Conservation (phyloP, 495 filamentous ascomycete genomes). For the Arthonia radiata region DNA sequence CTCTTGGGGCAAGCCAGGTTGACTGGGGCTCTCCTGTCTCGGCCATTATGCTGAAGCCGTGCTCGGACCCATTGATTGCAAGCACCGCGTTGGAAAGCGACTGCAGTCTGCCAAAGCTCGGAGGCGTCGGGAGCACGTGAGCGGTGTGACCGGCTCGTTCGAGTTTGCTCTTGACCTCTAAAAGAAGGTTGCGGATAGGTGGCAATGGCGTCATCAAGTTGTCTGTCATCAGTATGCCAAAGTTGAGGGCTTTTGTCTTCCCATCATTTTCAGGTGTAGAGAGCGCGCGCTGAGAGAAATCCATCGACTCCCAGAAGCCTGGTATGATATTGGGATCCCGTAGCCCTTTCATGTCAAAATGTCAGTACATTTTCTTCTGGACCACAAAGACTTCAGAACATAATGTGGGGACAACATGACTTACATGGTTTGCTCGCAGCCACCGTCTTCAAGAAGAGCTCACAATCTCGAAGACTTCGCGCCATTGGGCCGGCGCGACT, state of each 20-base stretch:
- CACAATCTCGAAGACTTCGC: slow-evolving; percentile 19
- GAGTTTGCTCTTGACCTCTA: slow-evolving; percentile 23
- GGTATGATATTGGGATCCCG: slow-evolving; percentile 23
- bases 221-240: slow-evolving; percentile 33
- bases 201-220: slow-evolving; percentile 32
- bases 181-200: slow-evolving; percentile 25
- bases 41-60: slow-evolving; percentile 29
- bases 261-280: slow-evolving; percentile 11
- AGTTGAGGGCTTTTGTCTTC: too few relatives aligned
- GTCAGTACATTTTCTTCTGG: too few relatives aligned
- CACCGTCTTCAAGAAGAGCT: slow-evolving; percentile 25
- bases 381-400: too few relatives aligned
- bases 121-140: slow-evolving; percentile 24
- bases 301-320: slow-evolving; percentile 16
- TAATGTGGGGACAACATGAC: too few relatives aligned
- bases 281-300: background rate
- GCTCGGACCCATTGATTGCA: slow-evolving; percentile 25
- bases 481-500: slow-evolving; percentile 26
- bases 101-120: slow-evolving; percentile 26
- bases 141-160: slow-evolving; percentile 19
- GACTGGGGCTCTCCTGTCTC: slow-evolving; percentile 28
- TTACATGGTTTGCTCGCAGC: slow-evolving; percentile 21
- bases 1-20: slow-evolving; percentile 27
- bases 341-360: too few relatives aligned
- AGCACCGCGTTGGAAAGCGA: slow-evolving; percentile 30